Conservation (phyloP, 768 basidiomycete species). For the Mycena epipterygia region DNA sequence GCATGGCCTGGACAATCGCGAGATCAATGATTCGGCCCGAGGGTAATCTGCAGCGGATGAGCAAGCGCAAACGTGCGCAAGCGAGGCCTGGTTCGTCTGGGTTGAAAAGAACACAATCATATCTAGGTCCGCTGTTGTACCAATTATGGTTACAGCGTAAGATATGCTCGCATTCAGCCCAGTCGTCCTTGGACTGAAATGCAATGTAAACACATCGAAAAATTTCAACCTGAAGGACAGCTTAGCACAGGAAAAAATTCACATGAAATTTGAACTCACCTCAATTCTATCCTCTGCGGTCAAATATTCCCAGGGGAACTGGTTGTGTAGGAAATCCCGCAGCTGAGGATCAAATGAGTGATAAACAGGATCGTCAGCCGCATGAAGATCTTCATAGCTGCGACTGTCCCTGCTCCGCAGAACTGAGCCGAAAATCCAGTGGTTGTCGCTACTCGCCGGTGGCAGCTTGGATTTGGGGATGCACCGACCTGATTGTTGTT, state of each 20-base stretch:
- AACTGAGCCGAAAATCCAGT: background rate
- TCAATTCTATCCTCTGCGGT: too few species aligned
- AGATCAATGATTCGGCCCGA: background rate
- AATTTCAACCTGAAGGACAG: too few species aligned
- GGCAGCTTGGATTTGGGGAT: too few species aligned
- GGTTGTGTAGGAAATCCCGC: too few species aligned
- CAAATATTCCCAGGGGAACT: background rate
- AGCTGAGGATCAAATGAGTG: too few species aligned
- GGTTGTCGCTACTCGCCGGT: background rate
- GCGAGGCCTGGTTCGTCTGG: background rate
- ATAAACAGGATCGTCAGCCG: background rate
- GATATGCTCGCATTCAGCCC: background rate
- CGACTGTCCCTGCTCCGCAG: background rate
- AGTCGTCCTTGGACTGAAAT: background rate
- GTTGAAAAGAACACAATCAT: background rate
- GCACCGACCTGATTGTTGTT: too few species aligned
- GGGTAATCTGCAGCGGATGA: background rate
- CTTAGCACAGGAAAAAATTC: too few species aligned
- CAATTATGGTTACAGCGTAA: background rate
- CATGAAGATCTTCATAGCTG: background rate
- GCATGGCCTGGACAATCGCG: constrained; percentile 9
- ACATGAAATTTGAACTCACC: too few species aligned
- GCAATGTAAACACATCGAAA: background rate
- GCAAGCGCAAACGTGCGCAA: background rate
- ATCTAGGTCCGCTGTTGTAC: background rate